Evolutionary conservation across 371 early-diverging fungal genomes (phyloP), one percentile per base, ranked within the genome.

Genomic region (Parasitella parasitica): DNA sequence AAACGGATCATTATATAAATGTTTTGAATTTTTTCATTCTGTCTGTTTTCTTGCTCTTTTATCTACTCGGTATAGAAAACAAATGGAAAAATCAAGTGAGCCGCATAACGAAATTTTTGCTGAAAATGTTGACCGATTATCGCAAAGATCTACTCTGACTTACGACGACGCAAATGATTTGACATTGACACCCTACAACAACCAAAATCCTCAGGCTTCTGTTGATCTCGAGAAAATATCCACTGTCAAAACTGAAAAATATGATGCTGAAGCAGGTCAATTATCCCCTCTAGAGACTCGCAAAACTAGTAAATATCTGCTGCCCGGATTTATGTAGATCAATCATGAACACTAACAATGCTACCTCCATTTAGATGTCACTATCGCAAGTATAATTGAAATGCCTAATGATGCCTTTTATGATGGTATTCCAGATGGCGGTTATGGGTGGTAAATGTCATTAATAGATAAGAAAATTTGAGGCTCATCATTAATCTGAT

Each of bases 391-490:
- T 46, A 64, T 76, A 13, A 48, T 76, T 9, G 71, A 73, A 13
- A 30, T 69, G 37, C 60, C 70, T 7, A 43, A 59, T 16, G 54
- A 66, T 36, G 38, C 61, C 4, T 68, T 71, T 28, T 64, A 62
- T 49, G 60, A 66, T 5, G 49, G 49, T 18, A 73, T 73, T 52
- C 77, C 77, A 22, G 60, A 76, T 52, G 77, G 77, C 24, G 77
- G 77, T 15, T 76, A 76, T 63, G 77, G 74, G 27, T 76, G 77
- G 77, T 75, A 64, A 51, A 9, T 5, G 11, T 13, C 7, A 16
- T 15, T 1, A 4, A 43, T 43, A 11, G 16, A 66, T 20, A 24
- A 16, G 12, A 41, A 3, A 22, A 26, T 20, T 16, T 15, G 7
- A n/a, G n/a, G n/a, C n/a, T n/a, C 1, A 15, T 49, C 28, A 28